phyloP scores from a whole-genome alignment of 441 rosid genomes.

The Gossypium davidsonii region DNA sequence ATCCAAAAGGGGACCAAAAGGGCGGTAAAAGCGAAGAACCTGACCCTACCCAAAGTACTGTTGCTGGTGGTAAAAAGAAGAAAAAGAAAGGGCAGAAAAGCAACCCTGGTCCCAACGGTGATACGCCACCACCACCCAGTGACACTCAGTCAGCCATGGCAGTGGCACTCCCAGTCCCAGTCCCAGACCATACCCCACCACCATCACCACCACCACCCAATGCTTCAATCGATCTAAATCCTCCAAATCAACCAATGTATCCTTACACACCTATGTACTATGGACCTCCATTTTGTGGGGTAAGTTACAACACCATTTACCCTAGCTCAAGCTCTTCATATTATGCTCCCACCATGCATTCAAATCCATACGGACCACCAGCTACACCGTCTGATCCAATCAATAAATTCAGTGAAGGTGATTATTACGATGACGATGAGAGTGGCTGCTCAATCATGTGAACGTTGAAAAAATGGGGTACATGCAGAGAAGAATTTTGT shows the following conservation, averaged over 20 bases:
- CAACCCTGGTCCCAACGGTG: conserved; percentile 11
- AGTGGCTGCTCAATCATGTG: conserved; percentile 49
- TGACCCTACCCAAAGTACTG: neutral
- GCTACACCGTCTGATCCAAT: conserved; percentile 28
- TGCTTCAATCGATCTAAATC: conserved; percentile 14
- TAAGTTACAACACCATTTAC: conserved; percentile 34
- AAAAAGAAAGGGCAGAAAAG: conserved; percentile 36
- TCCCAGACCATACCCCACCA: conserved; percentile 13
- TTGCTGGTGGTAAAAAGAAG: conserved; percentile 25
- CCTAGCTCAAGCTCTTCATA: conserved; percentile 27
- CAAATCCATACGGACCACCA: conserved; percentile 21
- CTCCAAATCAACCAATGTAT: conserved; percentile 20
- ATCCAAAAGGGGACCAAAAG: conserved; percentile 12
- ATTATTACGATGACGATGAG: conserved; percentile 14
- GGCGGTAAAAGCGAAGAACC: conserved; percentile 14
- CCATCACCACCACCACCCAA: conserved; percentile 11
- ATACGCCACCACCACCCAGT: neutral
- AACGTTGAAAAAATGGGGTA: neutral
- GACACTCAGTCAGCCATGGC: conserved; percentile 7
- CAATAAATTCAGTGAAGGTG: neutral
- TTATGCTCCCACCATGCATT: conserved; percentile 28
- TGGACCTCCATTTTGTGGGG: conserved; percentile 29
- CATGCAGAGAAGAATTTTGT: neutral
- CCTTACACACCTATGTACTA: conserved; percentile 22
- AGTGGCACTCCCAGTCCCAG: neutral